Evolutionary conservation across 192 early-diverging fungal genomes (phyloP).

Genomic region (Coemansia sp.): DNA sequence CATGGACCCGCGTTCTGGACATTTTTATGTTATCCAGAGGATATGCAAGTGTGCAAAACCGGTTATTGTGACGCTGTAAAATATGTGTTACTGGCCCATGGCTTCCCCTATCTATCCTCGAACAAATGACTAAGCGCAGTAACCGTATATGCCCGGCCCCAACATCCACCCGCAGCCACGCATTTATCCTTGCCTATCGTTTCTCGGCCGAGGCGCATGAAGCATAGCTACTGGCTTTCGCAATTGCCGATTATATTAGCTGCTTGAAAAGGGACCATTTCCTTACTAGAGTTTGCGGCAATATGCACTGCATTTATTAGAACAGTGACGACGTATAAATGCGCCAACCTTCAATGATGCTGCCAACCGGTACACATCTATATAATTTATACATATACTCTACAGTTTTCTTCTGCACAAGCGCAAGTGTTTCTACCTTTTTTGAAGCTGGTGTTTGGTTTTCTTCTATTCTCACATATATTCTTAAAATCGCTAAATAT

Average conservation of each 20-base stretch:
- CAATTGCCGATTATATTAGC: conserved; percentile 3
- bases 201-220: not conserved
- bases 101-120: not conserved
- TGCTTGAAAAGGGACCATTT: not conserved
- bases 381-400: conserved; percentile 7
- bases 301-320: conserved; percentile 9
- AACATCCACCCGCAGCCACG: not conserved
- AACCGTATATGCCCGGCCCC: not conserved
- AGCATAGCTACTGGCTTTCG: conserved; percentile 5
- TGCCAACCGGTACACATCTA: not conserved
- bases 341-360: not conserved
- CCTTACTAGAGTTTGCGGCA: not conserved
- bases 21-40: no score
- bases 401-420: not conserved
- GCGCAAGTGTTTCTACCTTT: not conserved
- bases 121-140: conserved; percentile 1
- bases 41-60: no score
- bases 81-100: not conserved
- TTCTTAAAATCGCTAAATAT: conserved; percentile 7
- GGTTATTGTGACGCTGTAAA: no score
- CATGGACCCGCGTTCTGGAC: no score
- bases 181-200: not conserved
- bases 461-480: not conserved
- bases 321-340: conserved; percentile 18
- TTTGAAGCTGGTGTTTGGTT: conserved; percentile 4